A percentile compares a stretch with the other conserved stretches of the same genome.
Evolutionary conservation across 116 monocot species (phyloP).

Genomic region (Dioscorea cayenensis): DNA sequence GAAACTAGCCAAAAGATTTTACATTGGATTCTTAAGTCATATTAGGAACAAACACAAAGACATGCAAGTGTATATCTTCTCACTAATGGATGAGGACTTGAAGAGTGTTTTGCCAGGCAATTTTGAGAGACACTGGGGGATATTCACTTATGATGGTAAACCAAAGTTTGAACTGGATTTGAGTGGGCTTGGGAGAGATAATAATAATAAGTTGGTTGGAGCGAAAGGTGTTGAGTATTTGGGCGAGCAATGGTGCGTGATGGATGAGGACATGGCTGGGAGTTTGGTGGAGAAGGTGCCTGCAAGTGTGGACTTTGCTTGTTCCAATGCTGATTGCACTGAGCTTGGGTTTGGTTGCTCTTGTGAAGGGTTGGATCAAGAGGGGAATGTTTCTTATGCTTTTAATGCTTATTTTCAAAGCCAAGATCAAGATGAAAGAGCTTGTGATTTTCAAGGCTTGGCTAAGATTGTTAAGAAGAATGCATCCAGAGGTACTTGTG

Average conservation of each 20-base stretch:
- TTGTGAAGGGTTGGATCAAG: constrained; percentile 25
- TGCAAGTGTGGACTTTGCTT: constrained; percentile 36
- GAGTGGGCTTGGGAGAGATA: constrained; percentile 12
- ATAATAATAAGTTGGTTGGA: constrained; percentile 14
- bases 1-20: constrained; percentile 20
- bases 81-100: constrained; percentile 39
- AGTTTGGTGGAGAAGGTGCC: constrained; percentile 2
- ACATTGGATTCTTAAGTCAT: constrained; percentile 17
- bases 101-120: constrained; percentile 41
- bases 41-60: no score
- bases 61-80: constrained; percentile 39
- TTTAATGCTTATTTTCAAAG: constrained; percentile 58
- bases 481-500: constrained; percentile 15
- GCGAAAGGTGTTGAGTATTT: constrained; percentile 35
- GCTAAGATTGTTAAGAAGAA: constrained; percentile 31
- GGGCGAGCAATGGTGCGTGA: constrained; percentile 36
- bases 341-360: constrained; percentile 25
- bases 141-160: constrained; percentile 45
- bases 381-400: constrained; percentile 37
- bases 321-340: constrained; percentile 48
- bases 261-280: constrained; percentile 11
- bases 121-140: constrained; percentile 57
- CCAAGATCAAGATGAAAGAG: constrained; percentile 40
- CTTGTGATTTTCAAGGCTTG: constrained; percentile 41
- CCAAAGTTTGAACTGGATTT: constrained; percentile 42